Evolutionary conservation across 2,329 filamentous ascomycete species (phyloP).

Genomic region (Didymellaceae sp.): DNA sequence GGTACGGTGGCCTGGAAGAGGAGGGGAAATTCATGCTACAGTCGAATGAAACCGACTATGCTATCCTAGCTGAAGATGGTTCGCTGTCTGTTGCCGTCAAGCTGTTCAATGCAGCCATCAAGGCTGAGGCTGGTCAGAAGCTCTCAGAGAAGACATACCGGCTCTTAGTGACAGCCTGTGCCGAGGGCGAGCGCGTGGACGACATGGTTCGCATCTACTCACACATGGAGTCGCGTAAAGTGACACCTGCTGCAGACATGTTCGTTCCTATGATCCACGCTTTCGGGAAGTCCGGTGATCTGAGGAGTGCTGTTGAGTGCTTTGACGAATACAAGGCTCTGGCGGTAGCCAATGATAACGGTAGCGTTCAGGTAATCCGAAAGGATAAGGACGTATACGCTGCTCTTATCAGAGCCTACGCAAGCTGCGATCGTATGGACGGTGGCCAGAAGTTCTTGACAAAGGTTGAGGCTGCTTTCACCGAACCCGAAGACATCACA

Average conservation of each 20-base stretch:
- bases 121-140: constrained; percentile 63
- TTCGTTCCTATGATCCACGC: constrained; percentile 96
- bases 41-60: constrained; percentile 85
- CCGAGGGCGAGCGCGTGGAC: constrained; percentile 76
- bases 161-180: constrained; percentile 85
- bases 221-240: constrained; percentile 83
- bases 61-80: constrained; percentile 85
- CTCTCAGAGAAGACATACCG: constrained; percentile 86
- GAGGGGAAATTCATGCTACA: constrained; percentile 85
- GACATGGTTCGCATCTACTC: constrained; percentile 92
- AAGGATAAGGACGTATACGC: constrained; percentile 88
- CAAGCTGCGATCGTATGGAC: constrained; percentile 78
- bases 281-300: constrained; percentile 80
- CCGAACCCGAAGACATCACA: constrained; percentile 58
- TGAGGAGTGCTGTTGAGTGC: constrained; percentile 87
- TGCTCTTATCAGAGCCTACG: constrained; percentile 87
- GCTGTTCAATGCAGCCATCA: constrained; percentile 79
- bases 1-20: constrained; percentile 86
- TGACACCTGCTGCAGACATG: constrained; percentile 77
- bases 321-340: constrained; percentile 94
- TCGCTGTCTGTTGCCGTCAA: constrained; percentile 84
- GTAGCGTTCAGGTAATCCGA: constrained; percentile 71
- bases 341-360: constrained; percentile 83
- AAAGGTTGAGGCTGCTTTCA: constrained; percentile 70
- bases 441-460: constrained; percentile 86